A percentile compares a stretch with the other conserved stretches of the same genome.
Evolutionary conservation across 2,329 filamentous ascomycete species (phyloP).

Genomic region (Sclerotinia subarctica): DNA sequence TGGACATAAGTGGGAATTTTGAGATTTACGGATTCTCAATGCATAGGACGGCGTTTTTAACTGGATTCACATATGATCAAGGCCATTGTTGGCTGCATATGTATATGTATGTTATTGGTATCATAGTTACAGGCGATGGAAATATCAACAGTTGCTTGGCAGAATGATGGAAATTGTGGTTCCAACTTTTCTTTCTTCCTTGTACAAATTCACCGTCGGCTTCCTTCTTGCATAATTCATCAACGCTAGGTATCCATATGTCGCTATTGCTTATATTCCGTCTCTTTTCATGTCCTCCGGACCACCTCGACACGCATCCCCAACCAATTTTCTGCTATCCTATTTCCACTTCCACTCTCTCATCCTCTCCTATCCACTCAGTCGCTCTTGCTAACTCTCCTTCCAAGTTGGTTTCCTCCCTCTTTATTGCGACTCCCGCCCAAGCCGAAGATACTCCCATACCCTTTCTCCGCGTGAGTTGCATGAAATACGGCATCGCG

Average conservation of each 20-base stretch:
- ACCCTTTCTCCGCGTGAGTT: constrained; percentile 51
- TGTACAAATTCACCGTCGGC: background rate
- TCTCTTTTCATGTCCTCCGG: constrained; percentile 8
- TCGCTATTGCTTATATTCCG: background rate
- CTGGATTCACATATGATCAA: constrained; percentile 10
- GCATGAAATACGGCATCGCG: constrained; percentile 57
- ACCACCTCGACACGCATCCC: background rate
- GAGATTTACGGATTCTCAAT: constrained; percentile 15
- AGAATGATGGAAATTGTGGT: background rate
- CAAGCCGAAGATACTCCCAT: constrained; percentile 13
- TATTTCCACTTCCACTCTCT: background rate
- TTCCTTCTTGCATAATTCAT: constrained; percentile 3
- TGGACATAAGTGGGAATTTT: constrained; percentile 19
- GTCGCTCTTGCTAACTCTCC: constrained; percentile 20
- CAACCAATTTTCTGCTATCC: background rate
- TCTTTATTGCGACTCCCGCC: background rate
- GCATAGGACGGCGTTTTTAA: constrained; percentile 26
- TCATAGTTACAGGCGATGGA: constrained; percentile 8
- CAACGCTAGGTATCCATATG: background rate
- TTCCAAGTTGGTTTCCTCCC: constrained; percentile 10
- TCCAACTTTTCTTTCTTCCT: constrained; percentile 2
- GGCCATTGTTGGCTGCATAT: constrained; percentile 5
- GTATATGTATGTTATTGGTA: constrained; percentile 19
- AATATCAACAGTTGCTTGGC: constrained; percentile 13
- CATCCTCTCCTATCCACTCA: background rate